Evolutionary conservation across 495 filamentous ascomycete species (phyloP), one percentile per base, ranked within the genome.

Genomic region (Aspergillus nidulans): DNA sequence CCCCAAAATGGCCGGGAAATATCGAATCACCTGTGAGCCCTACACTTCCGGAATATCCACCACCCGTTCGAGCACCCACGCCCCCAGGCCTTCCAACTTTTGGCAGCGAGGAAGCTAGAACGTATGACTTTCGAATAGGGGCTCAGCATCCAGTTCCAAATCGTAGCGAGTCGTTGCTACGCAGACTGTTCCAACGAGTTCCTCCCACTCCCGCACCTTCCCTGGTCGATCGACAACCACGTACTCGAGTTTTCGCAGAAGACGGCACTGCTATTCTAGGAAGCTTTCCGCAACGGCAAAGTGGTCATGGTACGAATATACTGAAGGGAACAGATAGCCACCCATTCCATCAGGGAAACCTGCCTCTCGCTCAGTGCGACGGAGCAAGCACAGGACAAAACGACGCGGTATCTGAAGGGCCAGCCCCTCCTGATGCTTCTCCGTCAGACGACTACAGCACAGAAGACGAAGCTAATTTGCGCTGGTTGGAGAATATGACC

Each of bases 51-150:
- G 54, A 30, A 28, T 71, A 66, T 48, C 73, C 73, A 39, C 73
- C 76, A 23, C 76, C 76, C 6, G 57, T 59, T 25, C 63, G 77
- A 52, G 51, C 60, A 9, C 72, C 75, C 5, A 80, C 77, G 8
- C 77, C 77, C 24, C 75, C 76, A 1, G 74, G 76, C 1, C 57
- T 80, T 32, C 77, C 77, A 1, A 74, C 73, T 1, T 80, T 80
- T 52, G 70, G 72, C 24, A 69, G 71, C 10, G 66, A 62, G 18
- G 75, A 77, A 60, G 77, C 77, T 6, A 52, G 75, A 7, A 56
- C 58, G 16, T 71, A 63, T 55, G 63, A 69, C 23, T 56, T 64
- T 7, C 71, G 60, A 18, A 69, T 70, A 24, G 39, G 41, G n/a
- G 53, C 49, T 25, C 57, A 24, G 1, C 52, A 57, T 9, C 40